Base-by-base conservation (phyloP, 306 rosid species). In the Carpinus viminea region DNA sequence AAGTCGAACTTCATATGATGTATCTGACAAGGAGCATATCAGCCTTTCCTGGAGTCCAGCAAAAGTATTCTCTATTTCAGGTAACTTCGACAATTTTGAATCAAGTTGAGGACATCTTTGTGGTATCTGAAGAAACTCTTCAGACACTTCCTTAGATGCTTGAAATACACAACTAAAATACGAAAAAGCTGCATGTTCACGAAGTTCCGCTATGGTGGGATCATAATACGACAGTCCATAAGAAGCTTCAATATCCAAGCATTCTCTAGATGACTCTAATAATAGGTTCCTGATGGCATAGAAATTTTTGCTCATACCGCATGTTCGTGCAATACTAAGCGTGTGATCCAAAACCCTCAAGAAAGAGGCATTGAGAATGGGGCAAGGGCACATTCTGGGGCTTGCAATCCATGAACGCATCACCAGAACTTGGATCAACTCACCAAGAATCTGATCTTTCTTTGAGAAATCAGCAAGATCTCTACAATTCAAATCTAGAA, bases 1-100 rank as follows among this genome's bases (percentile, higher is more conserved):
- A 73, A 91, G 93, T 78, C 98, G 92, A 86, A 95, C 98, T 87
- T 95, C 98, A 74, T 91, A 92, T 50, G 73, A 81, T 41, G 93
- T 80, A 70, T 95, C 98, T 81, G 93, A 88, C 89, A 95, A 79
- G 80, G 90, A 90, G 72, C 82, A 68, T 68, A 89, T 85, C 80
- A 95, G 78, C 84, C 97, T 87, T 76, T 90, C 90, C 84, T 87
- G 72, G 53, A 92, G 88, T 74, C 84, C 93, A 61, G 81, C 41
- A 77, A 86, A 91, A 53, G 87, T 56, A 20, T 78, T 81, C 77
- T 86, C 89, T 62, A 59, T 75, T 54, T 85, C 87, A 80, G 87
- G 73, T 31, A 81, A 72, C 60, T 82, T 85, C 80, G 69, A 87
- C 47, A 69, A 68, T 60, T 80, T 82, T 74, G 90, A 76, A 80